Evolutionary conservation across 208 protist genomes (phyloP).

Genomic region (Crithidia acanthocephali): DNA sequence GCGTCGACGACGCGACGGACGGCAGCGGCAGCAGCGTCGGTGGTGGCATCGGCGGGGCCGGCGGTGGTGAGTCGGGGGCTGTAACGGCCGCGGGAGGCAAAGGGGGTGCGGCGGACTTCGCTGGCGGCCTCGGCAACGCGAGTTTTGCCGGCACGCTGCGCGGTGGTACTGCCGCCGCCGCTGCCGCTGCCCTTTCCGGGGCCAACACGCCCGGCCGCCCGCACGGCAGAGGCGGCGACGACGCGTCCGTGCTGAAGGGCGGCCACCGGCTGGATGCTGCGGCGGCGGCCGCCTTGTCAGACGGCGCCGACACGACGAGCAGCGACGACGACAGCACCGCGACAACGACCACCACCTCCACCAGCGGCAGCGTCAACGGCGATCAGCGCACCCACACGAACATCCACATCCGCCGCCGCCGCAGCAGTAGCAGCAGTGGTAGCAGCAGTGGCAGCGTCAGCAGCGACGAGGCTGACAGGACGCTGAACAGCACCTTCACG

Average conservation of each 20-base stretch:
- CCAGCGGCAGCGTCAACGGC: no score
- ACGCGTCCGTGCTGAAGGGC: no score
- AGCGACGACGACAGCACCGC: slow-evolving; percentile 11
- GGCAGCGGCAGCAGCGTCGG: neutral
- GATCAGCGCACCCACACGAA: no score
- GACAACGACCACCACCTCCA: slow-evolving; percentile 29
- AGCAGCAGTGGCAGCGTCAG: neutral
- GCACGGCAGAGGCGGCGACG: neutral
- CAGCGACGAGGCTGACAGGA: slow-evolving; percentile 7
- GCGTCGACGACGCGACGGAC: slow-evolving; percentile 7
- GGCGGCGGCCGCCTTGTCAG: neutral
- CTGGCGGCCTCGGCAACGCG: neutral
- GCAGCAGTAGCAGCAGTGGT: neutral
- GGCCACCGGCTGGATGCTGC: no score
- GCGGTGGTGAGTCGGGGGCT: no score
- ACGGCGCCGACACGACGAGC: neutral
- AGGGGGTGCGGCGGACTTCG: neutral
- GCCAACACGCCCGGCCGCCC: neutral
- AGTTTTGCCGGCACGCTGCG: neutral
- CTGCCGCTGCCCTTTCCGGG: neutral
- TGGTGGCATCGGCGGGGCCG: neutral
- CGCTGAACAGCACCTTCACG: slow-evolving; percentile 21
- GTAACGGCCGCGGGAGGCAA: neutral
- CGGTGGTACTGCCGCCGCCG: neutral
- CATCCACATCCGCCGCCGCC: no score